Conservation (phyloP, 164 flowering plant species). For the Nymphaea thermarum region DNA sequence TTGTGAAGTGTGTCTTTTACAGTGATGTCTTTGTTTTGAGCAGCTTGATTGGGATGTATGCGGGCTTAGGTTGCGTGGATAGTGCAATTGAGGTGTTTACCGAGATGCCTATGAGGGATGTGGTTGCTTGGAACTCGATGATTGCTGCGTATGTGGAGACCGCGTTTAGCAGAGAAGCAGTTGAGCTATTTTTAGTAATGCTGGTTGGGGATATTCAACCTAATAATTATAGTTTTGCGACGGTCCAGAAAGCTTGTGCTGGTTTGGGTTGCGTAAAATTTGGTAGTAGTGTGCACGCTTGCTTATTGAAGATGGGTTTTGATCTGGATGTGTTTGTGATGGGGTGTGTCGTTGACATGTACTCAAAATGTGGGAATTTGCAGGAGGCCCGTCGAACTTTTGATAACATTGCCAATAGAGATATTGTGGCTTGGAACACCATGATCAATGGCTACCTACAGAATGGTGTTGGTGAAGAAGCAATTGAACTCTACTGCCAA, state of each 20-base stretch:
- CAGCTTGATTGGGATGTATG: too few species aligned
- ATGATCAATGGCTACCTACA: slow-evolving; percentile 8
- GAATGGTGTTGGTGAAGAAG: slow-evolving; percentile 2
- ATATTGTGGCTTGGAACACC: slow-evolving; percentile 8
- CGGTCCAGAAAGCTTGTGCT: background rate
- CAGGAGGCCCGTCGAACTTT: slow-evolving; percentile 1
- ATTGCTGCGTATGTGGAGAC: slow-evolving; percentile 39
- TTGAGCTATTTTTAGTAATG: background rate
- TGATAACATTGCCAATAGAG: slow-evolving; percentile 3
- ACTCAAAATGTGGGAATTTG: slow-evolving; percentile 4
- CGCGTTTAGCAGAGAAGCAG: too few species aligned
- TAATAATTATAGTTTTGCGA: background rate
- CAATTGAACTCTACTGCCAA: slow-evolving; percentile 1
- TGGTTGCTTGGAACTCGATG: slow-evolving; percentile 47
- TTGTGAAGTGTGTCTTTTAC: too few species aligned
- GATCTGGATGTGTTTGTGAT: slow-evolving; percentile 4
- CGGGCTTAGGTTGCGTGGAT: too few species aligned
- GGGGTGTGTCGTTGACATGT: slow-evolving; percentile 4
- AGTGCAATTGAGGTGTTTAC: too few species aligned
- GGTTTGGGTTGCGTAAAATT: too few species aligned
- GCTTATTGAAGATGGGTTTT: slow-evolving; percentile 1
- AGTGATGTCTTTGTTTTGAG: too few species aligned
- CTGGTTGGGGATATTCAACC: background rate
- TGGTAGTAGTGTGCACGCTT: slow-evolving; percentile 5
- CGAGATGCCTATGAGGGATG: too few species aligned